Base-by-base conservation (phyloP, 257 asterid species). In the Eucommia ulmoides region DNA sequence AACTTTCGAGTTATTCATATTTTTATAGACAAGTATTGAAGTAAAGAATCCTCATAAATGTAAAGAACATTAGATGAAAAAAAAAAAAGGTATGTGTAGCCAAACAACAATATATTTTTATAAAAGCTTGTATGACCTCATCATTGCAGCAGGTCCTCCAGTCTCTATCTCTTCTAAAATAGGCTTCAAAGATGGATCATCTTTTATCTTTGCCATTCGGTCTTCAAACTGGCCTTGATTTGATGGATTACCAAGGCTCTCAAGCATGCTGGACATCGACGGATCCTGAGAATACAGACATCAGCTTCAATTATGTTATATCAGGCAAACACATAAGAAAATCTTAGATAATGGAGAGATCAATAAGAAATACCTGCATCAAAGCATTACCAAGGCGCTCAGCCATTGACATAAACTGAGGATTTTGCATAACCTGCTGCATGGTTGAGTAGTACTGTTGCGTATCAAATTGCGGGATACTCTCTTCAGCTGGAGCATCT, bases 61-160 rank as follows among this genome's bases (percentile, higher is more conserved):
- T n/a, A n/a, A n/a, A n/a, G n/a, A n/a, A n/a, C n/a, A n/a, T n/a
- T n/a, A n/a, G n/a, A n/a, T n/a, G n/a, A n/a, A n/a, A n/a, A n/a
- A n/a, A n/a, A n/a, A n/a, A n/a, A n/a, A n/a, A n/a, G n/a, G n/a
- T n/a, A n/a, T n/a, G n/a, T n/a, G n/a, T n/a, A n/a, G n/a, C n/a
- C n/a, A n/a, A n/a, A n/a, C n/a, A n/a, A n/a, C n/a, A n/a, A n/a
- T n/a, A n/a, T n/a, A n/a, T n/a, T n/a, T n/a, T n/a, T n/a, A n/a
- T n/a, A n/a, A n/a, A n/a, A n/a, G n/a, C n/a, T n/a, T n/a, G n/a
- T n/a, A 41, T 20, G 26, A 91, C 99, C 88, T 91, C 97, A 91
- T 91, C 99, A 91, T 91, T 29, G 99, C 99, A 72, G 99, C 83
- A 33, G 99, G 99, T 50, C 99, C 99, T 50, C 99, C 99, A 45